Percentiles rank a stretch among this genome's conserved stretches.
These are phyloP conservation scores for Arthonia radiata DNA, from an alignment of 495 filamentous ascomycete species.

Conservation along the genomic window DNA sequence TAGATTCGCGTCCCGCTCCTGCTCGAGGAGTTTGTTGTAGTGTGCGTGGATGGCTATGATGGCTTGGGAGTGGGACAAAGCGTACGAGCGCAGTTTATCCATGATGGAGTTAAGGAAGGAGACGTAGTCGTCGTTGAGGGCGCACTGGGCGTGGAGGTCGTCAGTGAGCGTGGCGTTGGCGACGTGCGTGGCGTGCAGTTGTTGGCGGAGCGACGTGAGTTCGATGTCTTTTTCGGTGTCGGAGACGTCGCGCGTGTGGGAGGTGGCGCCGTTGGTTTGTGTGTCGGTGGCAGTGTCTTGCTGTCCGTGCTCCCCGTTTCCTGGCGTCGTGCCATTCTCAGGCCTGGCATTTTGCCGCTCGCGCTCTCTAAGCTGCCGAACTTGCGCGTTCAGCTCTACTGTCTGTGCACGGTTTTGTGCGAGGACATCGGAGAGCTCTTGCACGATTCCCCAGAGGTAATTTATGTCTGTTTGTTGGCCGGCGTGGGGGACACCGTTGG, in stretches of 20 bases:
- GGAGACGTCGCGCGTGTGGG: constrained; percentile 15
- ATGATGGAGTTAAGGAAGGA: constrained; percentile 27
- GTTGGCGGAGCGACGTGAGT: constrained; percentile 28
- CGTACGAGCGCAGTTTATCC: constrained; percentile 35
- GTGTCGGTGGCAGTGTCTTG: constrained; percentile 1
- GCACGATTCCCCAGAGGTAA: constrained; percentile 59
- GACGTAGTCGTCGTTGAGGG: constrained; percentile 33
- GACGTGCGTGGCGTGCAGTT: constrained; percentile 24
- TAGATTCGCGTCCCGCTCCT: constrained; percentile 29
- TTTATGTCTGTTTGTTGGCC: constrained; percentile 76
- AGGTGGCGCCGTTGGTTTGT: constrained; percentile 3
- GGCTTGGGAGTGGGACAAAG: constrained; percentile 33
- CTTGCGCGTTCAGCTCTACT: constrained; percentile 46
- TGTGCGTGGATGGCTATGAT: constrained; percentile 30
- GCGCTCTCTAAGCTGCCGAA: too few species aligned
- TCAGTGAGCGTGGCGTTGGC: constrained; percentile 20
- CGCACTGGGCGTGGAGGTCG: constrained; percentile 25
- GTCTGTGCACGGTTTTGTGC: constrained; percentile 56
- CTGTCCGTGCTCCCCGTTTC: not conserved
- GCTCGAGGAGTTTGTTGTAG: constrained; percentile 32
- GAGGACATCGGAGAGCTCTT: constrained; percentile 52
- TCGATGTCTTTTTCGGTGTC: too few species aligned
- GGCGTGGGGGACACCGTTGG: too few species aligned
- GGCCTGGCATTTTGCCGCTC: not conserved
- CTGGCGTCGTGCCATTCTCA: not conserved